Evolutionary conservation across 495 filamentous ascomycete genomes (phyloP), one percentile per base, ranked within the genome.

Genomic region (Margaritispora aquatica): DNA sequence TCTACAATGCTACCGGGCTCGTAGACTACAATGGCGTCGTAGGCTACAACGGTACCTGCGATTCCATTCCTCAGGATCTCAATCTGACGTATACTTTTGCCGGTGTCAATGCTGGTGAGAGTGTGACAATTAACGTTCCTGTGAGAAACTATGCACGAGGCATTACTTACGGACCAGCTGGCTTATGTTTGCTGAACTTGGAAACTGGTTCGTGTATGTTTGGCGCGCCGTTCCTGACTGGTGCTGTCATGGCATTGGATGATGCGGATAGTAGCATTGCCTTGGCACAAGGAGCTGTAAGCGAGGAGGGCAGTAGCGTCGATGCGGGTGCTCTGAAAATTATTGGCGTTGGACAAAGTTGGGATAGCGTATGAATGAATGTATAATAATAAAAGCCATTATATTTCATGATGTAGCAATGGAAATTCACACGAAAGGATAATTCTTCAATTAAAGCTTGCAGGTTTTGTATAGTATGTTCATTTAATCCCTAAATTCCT

Each of bases 121-220:
- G 41, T 21, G 24, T 57, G 13, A 57, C 21, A 11, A 57, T 57
- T 24, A 24, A 57, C 21, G 38, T 57, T 13, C 54, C 54, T 2
- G 27, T 57, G 54, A 47, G 54, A 15, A 57, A 57, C 41, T 57
- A 57, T 49, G 54, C 54, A 1, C 38, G 54, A 10, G 54, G 54
- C 1, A 13, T 38, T 10, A 19, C 0, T 9, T 24, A 41, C 5
- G 31, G 17, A 26, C 22, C 22, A 15, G 23, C 34, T 38, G 52
- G n/a, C n/a, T 3, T 48, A 3, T 48, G 54, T 31, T 31, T 57
- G 38, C 23, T 57, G 22, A 57, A 57, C 34, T 20, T 57, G 54
- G 54, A 57, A 8, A n/a, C 13, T 19, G 41, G 54, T 1, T 13
- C 10, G 19, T 57, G 54, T 31, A 49, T 29, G 54, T 57, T 57